A percentile compares a stretch with the other conserved stretches of the same genome.
phyloP scores from a whole-genome alignment of 2,329 filamentous ascomycete species.

The Ophiostoma australiae region DNA sequence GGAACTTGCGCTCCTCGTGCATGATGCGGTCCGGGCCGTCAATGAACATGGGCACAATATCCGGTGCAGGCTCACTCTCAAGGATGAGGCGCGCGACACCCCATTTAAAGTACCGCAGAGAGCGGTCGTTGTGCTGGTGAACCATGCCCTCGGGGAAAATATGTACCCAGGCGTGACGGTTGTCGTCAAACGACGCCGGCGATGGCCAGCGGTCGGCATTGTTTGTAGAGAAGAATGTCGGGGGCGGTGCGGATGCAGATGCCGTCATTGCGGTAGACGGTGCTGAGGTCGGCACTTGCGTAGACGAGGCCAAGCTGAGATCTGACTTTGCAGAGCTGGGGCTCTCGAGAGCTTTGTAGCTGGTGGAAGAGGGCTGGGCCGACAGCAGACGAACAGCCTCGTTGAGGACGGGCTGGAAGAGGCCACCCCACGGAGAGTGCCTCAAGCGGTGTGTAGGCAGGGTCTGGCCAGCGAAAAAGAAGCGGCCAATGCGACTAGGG shows the following conservation, averaged over 20 bases:
- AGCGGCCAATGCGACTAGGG: slow-evolving; percentile 60
- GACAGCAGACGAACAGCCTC: slow-evolving; percentile 83
- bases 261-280: not conserved
- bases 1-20: slow-evolving; percentile 75
- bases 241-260: slow-evolving; percentile 17
- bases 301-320: not conserved
- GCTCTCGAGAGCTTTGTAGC: not conserved
- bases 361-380: slow-evolving; percentile 39
- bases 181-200: slow-evolving; percentile 64
- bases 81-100: slow-evolving; percentile 86
- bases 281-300: not conserved
- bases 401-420: slow-evolving; percentile 83
- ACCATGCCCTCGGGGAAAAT: slow-evolving; percentile 95
- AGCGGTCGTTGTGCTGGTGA: slow-evolving; percentile 73
- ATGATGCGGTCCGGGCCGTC: slow-evolving; percentile 85
- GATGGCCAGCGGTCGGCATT: slow-evolving; percentile 62
- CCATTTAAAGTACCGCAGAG: slow-evolving; percentile 98
- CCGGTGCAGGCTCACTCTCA: slow-evolving; percentile 75
- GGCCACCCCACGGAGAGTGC: slow-evolving; percentile 74
- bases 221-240: slow-evolving; percentile 63
- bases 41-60: slow-evolving; percentile 90
- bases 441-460: slow-evolving; percentile 79
- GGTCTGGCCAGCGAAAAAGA: slow-evolving; percentile 87
- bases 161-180: slow-evolving; percentile 81
- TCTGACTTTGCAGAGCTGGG: not conserved